Evolutionary conservation across 2,329 filamentous ascomycete species (phyloP).

Genomic region (Diaporthe aspalathi): DNA sequence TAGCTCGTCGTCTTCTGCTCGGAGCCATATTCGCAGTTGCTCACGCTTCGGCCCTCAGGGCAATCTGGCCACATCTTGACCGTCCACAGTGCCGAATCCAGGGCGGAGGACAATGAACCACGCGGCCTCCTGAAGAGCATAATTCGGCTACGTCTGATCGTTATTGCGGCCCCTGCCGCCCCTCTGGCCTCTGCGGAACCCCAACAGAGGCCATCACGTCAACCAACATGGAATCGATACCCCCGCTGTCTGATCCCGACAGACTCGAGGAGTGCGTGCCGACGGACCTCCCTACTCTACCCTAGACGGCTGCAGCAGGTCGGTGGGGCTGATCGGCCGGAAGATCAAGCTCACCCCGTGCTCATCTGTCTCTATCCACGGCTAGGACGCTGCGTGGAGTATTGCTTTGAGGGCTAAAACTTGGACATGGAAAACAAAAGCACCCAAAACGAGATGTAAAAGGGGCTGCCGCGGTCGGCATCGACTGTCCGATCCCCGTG

Average conservation of each 20-base stretch:
- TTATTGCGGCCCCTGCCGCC: conserved; percentile 29
- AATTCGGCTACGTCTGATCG: conserved; percentile 31
- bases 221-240: conserved; percentile 28
- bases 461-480: neutral
- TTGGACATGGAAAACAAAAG: conserved; percentile 11
- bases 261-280: neutral
- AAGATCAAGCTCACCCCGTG: conserved; percentile 26
- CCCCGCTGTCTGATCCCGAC: conserved; percentile 9
- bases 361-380: conserved; percentile 24
- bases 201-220: conserved; percentile 1
- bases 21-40: conserved; percentile 14
- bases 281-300: conserved; percentile 5
- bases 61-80: conserved; percentile 17
- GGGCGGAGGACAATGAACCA: conserved; percentile 16
- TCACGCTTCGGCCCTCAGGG: neutral
- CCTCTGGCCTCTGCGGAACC: conserved; percentile 9
- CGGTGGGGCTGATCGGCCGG: conserved; percentile 35
- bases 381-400: neutral
- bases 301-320: conserved; percentile 25
- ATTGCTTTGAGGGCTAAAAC: conserved; percentile 29
- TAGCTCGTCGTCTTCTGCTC: conserved; percentile 5
- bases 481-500: neutral
- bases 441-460: neutral
- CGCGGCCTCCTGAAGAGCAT: conserved; percentile 40
- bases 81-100: conserved; percentile 31